Base-by-base conservation (phyloP, 2,329 filamentous ascomycete species). In the Neonectria sp. region DNA sequence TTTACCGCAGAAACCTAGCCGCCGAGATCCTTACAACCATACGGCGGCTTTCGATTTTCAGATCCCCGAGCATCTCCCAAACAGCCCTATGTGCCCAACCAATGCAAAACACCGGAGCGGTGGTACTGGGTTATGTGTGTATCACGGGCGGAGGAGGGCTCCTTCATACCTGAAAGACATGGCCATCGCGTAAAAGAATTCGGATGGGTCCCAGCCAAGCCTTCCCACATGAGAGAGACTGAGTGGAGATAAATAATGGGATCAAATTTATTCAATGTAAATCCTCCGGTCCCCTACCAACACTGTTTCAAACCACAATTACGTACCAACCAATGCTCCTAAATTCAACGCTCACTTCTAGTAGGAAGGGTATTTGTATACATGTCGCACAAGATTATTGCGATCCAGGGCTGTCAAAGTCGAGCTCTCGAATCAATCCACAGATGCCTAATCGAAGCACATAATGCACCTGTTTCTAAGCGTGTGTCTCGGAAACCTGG, bases 31-130 rank as follows among this genome's bases (percentile, higher is more conserved):
- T 15, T 61, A 73, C 0, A 59, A 67, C 27, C 62, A 60, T 21
- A 29, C 69, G 9, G 63, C 60, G 25, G 58, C 67, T 5, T 88
- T 88, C 63, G 78, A 84, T 55, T 87, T 88, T 65, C 81, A 86
- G 53, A 68, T 88, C 12, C 84, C 85, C 2, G 84, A 88, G 68
- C 86, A 88, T 68, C 76, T 86, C 8, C 84, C 85, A 35, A 84
- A 68, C 63, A 88, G 86, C 71, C 85, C 85, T 17, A 81, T 87
- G 78, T 88, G 86, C 61, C 86, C 86, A 3, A 77, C 85, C 9
- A 86, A 88, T 73, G 75, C 76, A 49, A 82, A 79, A 46, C 82
- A 86, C 61, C 73, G 73, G 59, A 82, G 81, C 15, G 79, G 82
- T n/a, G 85, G 86, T 5, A 82, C 79, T 6, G 85, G 84, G 0